Base-by-base conservation (phyloP, 331 rosid species). In the Rhamnella rubrinervis region DNA sequence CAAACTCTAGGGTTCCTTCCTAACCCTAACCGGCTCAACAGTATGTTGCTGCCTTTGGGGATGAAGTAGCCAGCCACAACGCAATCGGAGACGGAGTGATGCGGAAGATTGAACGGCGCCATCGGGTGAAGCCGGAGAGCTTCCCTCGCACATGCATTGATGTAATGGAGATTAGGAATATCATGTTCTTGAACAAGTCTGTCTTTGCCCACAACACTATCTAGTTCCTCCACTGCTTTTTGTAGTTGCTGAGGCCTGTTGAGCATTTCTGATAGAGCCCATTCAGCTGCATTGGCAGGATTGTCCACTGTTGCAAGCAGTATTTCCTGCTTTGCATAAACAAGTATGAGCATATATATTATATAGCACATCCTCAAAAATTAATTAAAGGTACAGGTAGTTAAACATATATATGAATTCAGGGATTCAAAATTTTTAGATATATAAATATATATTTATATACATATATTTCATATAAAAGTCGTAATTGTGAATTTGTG, bases 81-180 rank as follows among this genome's bases (percentile, higher is more conserved):
- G 17, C 50, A 63, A 26, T 87, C 79, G 8, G 21, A 55, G 41
- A 11, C 46, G 1, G 82, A 44, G 15, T 65, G 63, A 6, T 71
- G 86, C 9, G 91, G 88, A 35, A 67, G 63, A 38, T 38, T 71
- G 18, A 87, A 85, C 1, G 76, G 67, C 2, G 60, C 68, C 14
- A 81, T 1, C 0, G 86, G 88, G 51, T 85, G 90, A 35, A 83
- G 80, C 12, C 86, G 78, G 15, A 83, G 71, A 3, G 83, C 77
- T 67, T 82, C 86, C 66, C 64, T 75, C 11, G 76, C 76, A 26
- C 86, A 87, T 1, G 86, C 82, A 19, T 31, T 75, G 49, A 83
- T 17, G 51, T 55, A 86, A 31, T 69, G 72, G 53, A 86, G 85
- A 5, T 78, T 25, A 2, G 85, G 81, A 21, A 81, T 6, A 14